Evolutionary conservation across 140 eudicot species (phyloP).

Genomic region (Anethum foeniculum): DNA sequence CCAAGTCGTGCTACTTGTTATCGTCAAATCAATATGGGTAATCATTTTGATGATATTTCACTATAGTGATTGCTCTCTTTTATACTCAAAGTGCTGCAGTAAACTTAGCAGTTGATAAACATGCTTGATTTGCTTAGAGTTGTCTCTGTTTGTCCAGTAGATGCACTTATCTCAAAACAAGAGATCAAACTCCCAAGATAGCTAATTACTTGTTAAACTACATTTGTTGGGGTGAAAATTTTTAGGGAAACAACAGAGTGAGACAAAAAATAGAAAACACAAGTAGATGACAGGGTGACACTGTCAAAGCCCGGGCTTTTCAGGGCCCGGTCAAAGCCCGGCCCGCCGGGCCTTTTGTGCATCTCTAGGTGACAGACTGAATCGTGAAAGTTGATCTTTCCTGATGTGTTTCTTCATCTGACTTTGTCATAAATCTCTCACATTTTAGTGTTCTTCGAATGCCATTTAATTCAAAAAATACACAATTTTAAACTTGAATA

Average conservation of each 20-base stretch:
- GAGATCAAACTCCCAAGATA: neutral
- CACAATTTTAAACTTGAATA: neutral
- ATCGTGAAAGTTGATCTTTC: neutral
- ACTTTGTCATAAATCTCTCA: neutral
- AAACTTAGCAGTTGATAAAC: neutral
- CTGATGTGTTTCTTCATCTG: neutral
- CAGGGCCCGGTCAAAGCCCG: too few relatives aligned
- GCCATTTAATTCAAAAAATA: neutral
- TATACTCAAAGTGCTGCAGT: neutral
- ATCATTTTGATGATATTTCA: neutral
- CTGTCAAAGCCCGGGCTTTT: too few relatives aligned
- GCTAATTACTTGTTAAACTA: neutral
- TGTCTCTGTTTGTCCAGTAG: neutral
- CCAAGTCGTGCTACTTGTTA: conserved; percentile 39
- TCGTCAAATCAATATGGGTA: conserved; percentile 62
- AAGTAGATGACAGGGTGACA: neutral
- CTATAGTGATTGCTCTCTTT: neutral
- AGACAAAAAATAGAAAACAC: neutral
- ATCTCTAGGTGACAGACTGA: neutral
- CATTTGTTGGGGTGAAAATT: neutral
- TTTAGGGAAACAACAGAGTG: neutral
- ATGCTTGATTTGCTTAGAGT: neutral
- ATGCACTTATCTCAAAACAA: neutral
- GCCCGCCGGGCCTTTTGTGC: too few relatives aligned
- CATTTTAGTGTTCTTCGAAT: neutral